These are phyloP conservation scores for Eleusine indica DNA, from an alignment of 176 grass and related monocot species.

Conservation along the genomic window DNA sequence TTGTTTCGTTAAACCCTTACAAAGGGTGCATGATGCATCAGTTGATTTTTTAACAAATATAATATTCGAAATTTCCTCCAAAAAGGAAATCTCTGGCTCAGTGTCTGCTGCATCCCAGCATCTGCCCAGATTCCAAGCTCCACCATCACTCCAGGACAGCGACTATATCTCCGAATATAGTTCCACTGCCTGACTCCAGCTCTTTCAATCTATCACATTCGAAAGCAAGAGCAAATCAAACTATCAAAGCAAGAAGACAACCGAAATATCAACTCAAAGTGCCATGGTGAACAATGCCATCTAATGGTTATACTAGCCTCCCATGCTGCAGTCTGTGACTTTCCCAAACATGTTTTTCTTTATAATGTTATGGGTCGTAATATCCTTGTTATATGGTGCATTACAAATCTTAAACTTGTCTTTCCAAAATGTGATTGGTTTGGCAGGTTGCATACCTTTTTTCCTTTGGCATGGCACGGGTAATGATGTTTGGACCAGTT, in stretches of 20 bases:
- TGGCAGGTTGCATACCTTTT: neutral
- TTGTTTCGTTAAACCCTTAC: too few relatives aligned
- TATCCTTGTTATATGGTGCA: neutral
- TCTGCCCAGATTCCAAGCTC: neutral
- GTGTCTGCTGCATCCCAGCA: neutral
- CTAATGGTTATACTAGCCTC: neutral
- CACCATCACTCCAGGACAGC: neutral
- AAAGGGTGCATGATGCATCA: too few relatives aligned
- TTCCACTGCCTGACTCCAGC: neutral
- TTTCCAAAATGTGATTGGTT: neutral
- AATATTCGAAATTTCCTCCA: too few relatives aligned
- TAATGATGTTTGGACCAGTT: neutral
- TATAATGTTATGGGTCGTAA: neutral
- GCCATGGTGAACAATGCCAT: neutral
- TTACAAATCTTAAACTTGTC: conserved; percentile 27
- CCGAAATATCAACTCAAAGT: neutral
- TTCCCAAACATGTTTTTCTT: neutral
- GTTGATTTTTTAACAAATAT: too few relatives aligned
- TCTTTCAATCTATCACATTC: neutral
- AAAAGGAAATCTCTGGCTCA: neutral
- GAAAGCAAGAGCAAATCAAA: neutral
- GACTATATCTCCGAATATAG: neutral
- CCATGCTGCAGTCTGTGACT: neutral
- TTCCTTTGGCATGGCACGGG: neutral
- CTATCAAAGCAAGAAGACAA: neutral